phyloP scores from a whole-genome alignment of 2,329 filamentous ascomycete genomes.

The Talaromyces piceae region DNA sequence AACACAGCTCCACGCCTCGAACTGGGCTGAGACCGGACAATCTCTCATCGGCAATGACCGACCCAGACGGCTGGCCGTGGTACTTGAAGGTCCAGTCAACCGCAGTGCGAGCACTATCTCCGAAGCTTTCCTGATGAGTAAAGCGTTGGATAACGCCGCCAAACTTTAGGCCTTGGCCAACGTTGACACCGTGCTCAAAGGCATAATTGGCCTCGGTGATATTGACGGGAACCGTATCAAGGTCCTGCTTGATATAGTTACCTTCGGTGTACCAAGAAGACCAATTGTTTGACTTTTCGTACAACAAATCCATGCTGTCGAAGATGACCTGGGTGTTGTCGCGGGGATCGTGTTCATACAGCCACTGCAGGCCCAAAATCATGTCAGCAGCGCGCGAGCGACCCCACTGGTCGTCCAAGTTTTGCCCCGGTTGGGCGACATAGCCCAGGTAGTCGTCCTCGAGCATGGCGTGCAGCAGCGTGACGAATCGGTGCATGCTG shows the following conservation, averaged over 20 bases:
- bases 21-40: conserved; percentile 38
- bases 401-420: conserved; percentile 37
- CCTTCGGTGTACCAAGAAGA: conserved; percentile 32
- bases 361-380: conserved; percentile 42
- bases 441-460: conserved; percentile 46
- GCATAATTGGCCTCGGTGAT: conserved; percentile 28
- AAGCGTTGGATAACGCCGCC: conserved; percentile 40
- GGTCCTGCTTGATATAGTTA: conserved; percentile 30
- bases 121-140: conserved; percentile 37
- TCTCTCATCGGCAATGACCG: conserved; percentile 45
- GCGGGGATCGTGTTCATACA: conserved; percentile 39
- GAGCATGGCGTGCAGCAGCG: conserved; percentile 49
- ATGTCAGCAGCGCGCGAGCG: conserved; percentile 37
- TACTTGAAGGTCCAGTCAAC: conserved; percentile 44
- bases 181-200: conserved; percentile 43
- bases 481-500: conserved; percentile 45
- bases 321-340: conserved; percentile 29
- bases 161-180: conserved; percentile 42
- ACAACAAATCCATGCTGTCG: conserved; percentile 39
- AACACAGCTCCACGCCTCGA: conserved; percentile 45
- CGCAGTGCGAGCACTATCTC: conserved; percentile 34
- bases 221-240: conserved; percentile 25
- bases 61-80: conserved; percentile 42
- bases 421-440: conserved; percentile 37
- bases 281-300: conserved; percentile 35